A percentile compares a stretch with the other conserved stretches of the same genome.
Conservation (phyloP, 129 eudicot species). For the Lactuca sativa region DNA sequence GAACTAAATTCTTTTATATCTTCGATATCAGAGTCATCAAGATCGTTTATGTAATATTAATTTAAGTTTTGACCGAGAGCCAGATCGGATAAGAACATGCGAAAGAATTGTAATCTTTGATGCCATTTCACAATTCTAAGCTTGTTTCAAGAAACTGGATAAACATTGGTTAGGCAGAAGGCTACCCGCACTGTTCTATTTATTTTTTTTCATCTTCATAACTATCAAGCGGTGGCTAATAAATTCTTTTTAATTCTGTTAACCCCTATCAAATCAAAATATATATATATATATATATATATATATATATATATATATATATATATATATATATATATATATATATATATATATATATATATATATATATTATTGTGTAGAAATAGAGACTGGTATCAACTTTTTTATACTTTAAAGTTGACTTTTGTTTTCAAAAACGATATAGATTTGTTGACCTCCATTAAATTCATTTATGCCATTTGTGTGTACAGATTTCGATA, state of each 20-base stretch:
- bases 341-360: too few relatives aligned
- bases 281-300: too few relatives aligned
- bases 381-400: constrained; percentile 11
- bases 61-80: not conserved
- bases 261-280: constrained; percentile 6
- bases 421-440: constrained; percentile 39
- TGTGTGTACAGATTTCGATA: constrained; percentile 26
- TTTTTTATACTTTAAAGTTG: constrained; percentile 30
- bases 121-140: not conserved
- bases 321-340: too few relatives aligned
- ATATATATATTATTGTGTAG: not conserved
- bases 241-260: not conserved
- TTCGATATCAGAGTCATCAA: constrained; percentile 11
- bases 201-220: not conserved
- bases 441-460: constrained; percentile 36
- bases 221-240: constrained; percentile 22
- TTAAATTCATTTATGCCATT: constrained; percentile 27
- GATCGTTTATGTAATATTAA: not conserved
- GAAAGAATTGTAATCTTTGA: not conserved
- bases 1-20: constrained; percentile 3
- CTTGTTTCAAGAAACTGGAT: constrained; percentile 7
- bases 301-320: too few relatives aligned
- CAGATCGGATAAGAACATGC: not conserved
- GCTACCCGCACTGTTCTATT: not conserved
- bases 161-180: constrained; percentile 9